Conservation (phyloP, 2,329 filamentous ascomycete genomes). For the Cladosporium cucumerinum region DNA sequence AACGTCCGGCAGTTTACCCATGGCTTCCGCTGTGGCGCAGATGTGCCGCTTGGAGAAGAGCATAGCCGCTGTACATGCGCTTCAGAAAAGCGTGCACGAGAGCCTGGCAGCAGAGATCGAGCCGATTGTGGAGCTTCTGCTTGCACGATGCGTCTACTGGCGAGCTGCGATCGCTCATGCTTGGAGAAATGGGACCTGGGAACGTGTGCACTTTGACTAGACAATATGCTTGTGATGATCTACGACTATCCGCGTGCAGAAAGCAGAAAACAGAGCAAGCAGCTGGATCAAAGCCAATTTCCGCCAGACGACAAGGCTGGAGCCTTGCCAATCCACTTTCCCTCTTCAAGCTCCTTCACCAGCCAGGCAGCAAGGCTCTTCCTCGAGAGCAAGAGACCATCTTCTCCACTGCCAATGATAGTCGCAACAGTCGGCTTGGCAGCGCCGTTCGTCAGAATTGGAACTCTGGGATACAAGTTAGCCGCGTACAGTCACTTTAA, state of each 20-base stretch:
- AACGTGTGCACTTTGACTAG: neutral
- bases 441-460: neutral
- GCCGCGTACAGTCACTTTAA: neutral
- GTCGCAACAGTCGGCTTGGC: neutral
- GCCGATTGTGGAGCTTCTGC: neutral
- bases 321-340: neutral
- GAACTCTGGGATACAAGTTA: neutral
- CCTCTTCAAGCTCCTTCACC: neutral
- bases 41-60: neutral
- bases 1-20: neutral
- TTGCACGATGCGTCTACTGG: neutral
- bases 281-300: neutral
- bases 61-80: neutral
- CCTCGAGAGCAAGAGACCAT: neutral
- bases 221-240: neutral
- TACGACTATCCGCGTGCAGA: neutral
- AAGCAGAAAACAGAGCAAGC: neutral
- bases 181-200: neutral
- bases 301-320: neutral
- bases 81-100: conserved; percentile 1
- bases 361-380: neutral
- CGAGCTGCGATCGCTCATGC: neutral
- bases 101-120: conserved; percentile 2
- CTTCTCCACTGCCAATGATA: neutral
- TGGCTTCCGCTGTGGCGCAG: neutral